A percentile compares a stretch with the other conserved stretches of the same genome.
These are phyloP conservation scores for Trifolium fragiferum DNA, from an alignment of 306 rosid genomes.

Conservation along the genomic window DNA sequence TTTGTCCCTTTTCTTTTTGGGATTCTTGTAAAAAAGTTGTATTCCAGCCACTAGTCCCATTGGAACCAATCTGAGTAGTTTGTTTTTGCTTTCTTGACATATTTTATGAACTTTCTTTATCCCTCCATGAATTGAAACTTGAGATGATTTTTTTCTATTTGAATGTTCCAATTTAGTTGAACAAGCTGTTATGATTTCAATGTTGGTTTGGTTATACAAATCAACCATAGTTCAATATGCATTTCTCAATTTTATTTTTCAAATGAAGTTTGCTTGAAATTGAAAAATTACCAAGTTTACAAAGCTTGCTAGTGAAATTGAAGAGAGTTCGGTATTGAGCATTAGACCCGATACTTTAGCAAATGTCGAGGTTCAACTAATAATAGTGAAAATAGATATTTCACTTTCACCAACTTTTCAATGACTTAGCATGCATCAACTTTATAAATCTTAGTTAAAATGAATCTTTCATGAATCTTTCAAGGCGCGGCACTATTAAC, in stretches of 20 bases:
- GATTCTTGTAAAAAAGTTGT: slow-evolving; percentile 40
- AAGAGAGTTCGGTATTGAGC: neutral
- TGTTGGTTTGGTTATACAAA: neutral
- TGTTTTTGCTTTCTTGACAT: slow-evolving; percentile 22
- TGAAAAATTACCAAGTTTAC: neutral
- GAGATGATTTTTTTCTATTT: slow-evolving; percentile 1
- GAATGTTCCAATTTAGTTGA: slow-evolving; percentile 13
- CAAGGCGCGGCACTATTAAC: neutral
- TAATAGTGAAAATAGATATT: neutral
- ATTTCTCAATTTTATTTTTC: neutral
- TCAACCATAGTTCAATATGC: neutral
- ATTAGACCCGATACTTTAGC: neutral
- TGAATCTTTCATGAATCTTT: neutral
- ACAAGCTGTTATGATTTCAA: neutral
- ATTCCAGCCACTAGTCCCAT: slow-evolving; percentile 34
- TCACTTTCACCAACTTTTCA: neutral
- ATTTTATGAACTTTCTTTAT: slow-evolving; percentile 9
- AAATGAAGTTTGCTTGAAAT: neutral
- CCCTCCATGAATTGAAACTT: slow-evolving; percentile 16
- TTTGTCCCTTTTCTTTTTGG: slow-evolving; percentile 36
- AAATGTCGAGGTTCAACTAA: neutral
- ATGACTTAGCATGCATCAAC: neutral
- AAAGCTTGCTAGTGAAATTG: neutral
- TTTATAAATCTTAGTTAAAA: neutral
- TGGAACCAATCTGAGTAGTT: slow-evolving; percentile 22